Percentiles rank a stretch among this genome's conserved stretches.
phyloP scores from a whole-genome alignment of 31 red algal species.

The Porphyra umbilicalis region DNA sequence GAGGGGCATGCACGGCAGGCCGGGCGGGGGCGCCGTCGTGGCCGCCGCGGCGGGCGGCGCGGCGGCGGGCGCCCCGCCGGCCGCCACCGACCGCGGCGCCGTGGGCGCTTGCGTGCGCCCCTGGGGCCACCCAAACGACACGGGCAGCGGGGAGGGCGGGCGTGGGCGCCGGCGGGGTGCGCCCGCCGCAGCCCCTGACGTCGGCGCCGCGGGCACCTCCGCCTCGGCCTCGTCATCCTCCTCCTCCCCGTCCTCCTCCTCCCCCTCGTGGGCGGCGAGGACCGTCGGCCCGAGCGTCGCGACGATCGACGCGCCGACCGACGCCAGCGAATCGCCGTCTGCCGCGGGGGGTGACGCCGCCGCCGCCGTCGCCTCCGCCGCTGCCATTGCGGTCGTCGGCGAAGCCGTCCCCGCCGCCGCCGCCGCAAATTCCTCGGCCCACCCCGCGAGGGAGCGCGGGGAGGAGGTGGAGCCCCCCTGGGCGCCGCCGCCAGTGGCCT shows the following conservation, averaged over 20 bases:
- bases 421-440: neutral
- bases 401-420: neutral
- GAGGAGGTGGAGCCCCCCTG: neutral
- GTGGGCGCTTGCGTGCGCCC: neutral
- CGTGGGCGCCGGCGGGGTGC: neutral
- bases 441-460: neutral
- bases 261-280: neutral
- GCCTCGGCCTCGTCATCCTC: too few relatives aligned
- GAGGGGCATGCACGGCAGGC: neutral
- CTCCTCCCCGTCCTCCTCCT: too few relatives aligned
- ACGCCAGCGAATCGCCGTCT: neutral
- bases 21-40: neutral
- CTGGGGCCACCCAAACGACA: neutral
- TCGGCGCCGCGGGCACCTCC: too few relatives aligned
- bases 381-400: too few relatives aligned
- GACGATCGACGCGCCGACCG: neutral
- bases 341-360: neutral
- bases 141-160: neutral
- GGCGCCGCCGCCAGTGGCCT: neutral
- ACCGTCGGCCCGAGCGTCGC: neutral
- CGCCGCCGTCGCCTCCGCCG: neutral
- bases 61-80: neutral
- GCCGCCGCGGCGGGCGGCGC: neutral
- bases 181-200: neutral
- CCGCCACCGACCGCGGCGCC: neutral